phyloP scores from a whole-genome alignment of 78 protist species.

The Speleostelium caveatum region DNA sequence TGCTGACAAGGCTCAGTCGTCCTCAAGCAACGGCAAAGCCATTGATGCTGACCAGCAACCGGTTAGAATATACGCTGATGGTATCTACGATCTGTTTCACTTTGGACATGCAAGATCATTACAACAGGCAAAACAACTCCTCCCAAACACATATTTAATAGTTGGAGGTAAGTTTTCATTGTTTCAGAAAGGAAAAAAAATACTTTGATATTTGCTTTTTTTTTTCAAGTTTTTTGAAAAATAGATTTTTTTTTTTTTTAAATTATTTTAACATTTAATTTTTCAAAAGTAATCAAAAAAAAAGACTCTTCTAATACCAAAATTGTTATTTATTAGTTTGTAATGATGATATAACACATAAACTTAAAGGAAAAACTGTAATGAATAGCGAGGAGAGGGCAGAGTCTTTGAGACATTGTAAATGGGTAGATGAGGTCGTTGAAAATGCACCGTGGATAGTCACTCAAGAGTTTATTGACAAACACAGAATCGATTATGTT shows the following conservation, averaged over 20 bases:
- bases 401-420: constrained; percentile 86
- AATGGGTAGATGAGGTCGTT: constrained; percentile 88
- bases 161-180: constrained; percentile 77
- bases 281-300: too few relatives aligned
- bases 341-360: constrained; percentile 84
- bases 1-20: too few relatives aligned
- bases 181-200: neutral
- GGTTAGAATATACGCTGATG: constrained; percentile 86
- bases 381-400: constrained; percentile 81
- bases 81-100: constrained; percentile 87
- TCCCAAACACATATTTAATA: constrained; percentile 79
- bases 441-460: constrained; percentile 88
- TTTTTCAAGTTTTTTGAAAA: too few relatives aligned
- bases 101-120: constrained; percentile 85
- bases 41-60: too few relatives aligned
- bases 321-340: constrained; percentile 86
- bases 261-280: too few relatives aligned
- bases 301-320: too few relatives aligned
- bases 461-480: constrained; percentile 84
- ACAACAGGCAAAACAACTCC: constrained; percentile 83
- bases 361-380: constrained; percentile 84
- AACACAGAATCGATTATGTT: constrained; percentile 83
- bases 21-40: too few relatives aligned
- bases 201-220: too few relatives aligned
- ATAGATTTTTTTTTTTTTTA: too few relatives aligned